Percentiles rank a stretch among this genome's conserved stretches.
Evolutionary conservation across 306 rosid species (phyloP).

Genomic region (Cajanus cajan): DNA sequence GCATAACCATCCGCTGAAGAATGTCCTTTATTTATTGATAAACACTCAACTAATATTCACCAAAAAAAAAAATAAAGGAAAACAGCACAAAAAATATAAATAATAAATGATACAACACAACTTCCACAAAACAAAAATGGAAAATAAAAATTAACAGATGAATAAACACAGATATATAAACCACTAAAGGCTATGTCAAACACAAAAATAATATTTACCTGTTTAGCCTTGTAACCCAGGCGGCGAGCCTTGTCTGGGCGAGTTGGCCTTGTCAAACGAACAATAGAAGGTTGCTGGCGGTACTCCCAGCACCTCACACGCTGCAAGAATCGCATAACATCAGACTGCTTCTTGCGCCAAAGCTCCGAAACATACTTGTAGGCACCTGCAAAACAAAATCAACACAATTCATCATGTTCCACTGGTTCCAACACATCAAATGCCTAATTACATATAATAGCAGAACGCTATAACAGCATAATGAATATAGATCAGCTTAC

Average conservation of each 20-base stretch:
- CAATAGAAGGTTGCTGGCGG: constrained; percentile 84
- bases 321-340: constrained; percentile 83
- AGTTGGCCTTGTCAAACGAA: constrained; percentile 71
- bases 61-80: no score
- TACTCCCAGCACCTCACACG: constrained; percentile 96
- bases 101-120: neutral
- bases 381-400: constrained; percentile 47
- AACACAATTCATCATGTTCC: neutral
- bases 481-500: neutral
- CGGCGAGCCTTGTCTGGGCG: constrained; percentile 93
- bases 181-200: neutral
- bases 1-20: neutral
- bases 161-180: neutral
- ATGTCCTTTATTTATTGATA: neutral
- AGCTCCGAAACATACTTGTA: constrained; percentile 88
- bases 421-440: neutral
- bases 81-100: no score
- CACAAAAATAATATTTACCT: constrained; percentile 32
- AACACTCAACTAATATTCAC: neutral
- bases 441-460: neutral
- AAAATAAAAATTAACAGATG: neutral
- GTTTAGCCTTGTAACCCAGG: constrained; percentile 87
- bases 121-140: neutral
- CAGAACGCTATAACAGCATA: neutral
- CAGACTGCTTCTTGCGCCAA: constrained; percentile 91